Evolutionary conservation across 768 basidiomycete genomes (phyloP).

Genomic region (Lactarius akahatsu): DNA sequence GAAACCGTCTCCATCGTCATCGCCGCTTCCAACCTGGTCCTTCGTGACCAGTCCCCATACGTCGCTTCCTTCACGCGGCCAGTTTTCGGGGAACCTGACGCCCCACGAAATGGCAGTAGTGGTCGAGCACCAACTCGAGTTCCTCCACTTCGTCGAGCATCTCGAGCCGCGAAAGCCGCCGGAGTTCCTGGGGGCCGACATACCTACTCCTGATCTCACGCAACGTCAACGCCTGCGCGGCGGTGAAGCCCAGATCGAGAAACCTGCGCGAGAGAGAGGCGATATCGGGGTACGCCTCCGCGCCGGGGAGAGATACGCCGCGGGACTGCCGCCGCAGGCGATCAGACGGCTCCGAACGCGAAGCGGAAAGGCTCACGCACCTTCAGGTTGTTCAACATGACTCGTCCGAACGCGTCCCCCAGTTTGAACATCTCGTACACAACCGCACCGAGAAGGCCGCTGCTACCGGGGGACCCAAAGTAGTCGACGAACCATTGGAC

Average conservation of each 20-base stretch:
- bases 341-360: not conserved
- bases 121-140: slow-evolving; percentile 81
- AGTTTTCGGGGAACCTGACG: slow-evolving; percentile 26
- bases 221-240: slow-evolving; percentile 59
- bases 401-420: slow-evolving; percentile 83
- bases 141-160: slow-evolving; percentile 95
- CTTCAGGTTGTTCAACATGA: slow-evolving; percentile 87
- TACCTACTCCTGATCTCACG: slow-evolving; percentile 62
- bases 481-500: slow-evolving; percentile 72
- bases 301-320: slow-evolving; percentile 71
- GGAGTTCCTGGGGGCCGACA: slow-evolving; percentile 50
- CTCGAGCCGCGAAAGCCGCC: slow-evolving; percentile 75
- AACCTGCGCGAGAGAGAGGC: slow-evolving; percentile 62
- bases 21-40: not conserved
- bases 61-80: not conserved
- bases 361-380: slow-evolving; percentile 38
- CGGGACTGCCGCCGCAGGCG: slow-evolving; percentile 4
- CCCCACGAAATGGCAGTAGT: slow-evolving; percentile 92
- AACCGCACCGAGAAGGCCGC: slow-evolving; percentile 50
- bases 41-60: slow-evolving; percentile 17
- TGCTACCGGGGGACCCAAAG: slow-evolving; percentile 37
- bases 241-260: slow-evolving; percentile 51
- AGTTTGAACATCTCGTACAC: slow-evolving; percentile 95
- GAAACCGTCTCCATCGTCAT: slow-evolving; percentile 9
- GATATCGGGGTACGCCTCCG: slow-evolving; percentile 56